A percentile compares a stretch with the other conserved stretches of the same genome.
Evolutionary conservation across 2,329 filamentous ascomycete genomes (phyloP).

Genomic region (Colletotrichum sansevieriae): DNA sequence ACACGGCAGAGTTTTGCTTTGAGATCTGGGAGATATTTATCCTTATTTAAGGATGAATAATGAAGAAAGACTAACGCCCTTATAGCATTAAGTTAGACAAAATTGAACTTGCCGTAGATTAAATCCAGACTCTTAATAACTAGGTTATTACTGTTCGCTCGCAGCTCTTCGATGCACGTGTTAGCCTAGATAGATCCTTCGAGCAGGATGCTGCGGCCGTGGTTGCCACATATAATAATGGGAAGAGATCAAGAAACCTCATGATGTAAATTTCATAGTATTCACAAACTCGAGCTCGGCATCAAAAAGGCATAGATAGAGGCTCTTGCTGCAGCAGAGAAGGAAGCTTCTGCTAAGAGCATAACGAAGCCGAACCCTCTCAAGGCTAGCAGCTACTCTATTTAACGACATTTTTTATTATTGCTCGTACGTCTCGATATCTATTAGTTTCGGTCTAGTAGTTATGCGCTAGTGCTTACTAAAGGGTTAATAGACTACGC

Average conservation of each 20-base stretch:
- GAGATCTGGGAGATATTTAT: background rate
- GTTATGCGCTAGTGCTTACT: background rate
- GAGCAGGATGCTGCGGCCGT: background rate
- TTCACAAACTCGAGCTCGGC: background rate
- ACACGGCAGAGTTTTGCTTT: background rate
- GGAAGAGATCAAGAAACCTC: background rate
- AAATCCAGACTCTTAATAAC: background rate
- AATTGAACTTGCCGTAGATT: background rate
- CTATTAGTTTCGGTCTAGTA: background rate
- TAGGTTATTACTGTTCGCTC: background rate
- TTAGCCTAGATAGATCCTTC: background rate
- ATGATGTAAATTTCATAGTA: background rate
- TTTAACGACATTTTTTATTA: background rate
- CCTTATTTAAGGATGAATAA: background rate
- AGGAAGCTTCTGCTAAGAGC: background rate
- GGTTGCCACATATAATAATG: background rate
- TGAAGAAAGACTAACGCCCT: background rate
- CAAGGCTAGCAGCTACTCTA: background rate
- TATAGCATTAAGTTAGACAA: background rate
- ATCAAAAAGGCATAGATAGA: background rate
- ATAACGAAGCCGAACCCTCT: background rate
- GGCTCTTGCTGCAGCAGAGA: background rate
- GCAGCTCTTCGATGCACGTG: background rate
- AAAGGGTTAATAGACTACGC: background rate
- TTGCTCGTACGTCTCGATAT: background rate